Conservation (phyloP, 305 asterid species). For the Lippia alba region DNA sequence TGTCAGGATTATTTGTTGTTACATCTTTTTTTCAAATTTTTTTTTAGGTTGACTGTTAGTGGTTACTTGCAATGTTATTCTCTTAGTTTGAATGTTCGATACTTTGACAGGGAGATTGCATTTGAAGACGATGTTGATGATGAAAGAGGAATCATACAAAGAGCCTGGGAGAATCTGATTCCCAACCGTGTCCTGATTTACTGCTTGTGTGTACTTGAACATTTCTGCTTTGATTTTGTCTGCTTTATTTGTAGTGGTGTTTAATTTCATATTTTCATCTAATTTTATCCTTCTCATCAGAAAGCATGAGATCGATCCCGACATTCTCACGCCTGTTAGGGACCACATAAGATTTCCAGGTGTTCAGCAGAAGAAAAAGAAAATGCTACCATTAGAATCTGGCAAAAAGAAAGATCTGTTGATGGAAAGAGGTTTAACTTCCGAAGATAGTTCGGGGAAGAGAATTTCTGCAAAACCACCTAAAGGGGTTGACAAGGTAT, state of each 20-base stretch:
- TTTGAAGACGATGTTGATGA: constrained; percentile 48
- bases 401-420: constrained; percentile 37
- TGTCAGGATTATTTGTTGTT: constrained; percentile 24
- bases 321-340: constrained; percentile 64
- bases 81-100: constrained; percentile 30
- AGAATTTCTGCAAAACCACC: constrained; percentile 39
- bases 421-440: constrained; percentile 35
- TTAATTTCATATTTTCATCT: constrained; percentile 30
- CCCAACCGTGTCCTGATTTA: constrained; percentile 77
- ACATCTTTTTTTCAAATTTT: constrained; percentile 5
- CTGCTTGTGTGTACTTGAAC: constrained; percentile 69
- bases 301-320: constrained; percentile 63
- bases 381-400: constrained; percentile 36
- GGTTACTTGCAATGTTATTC: constrained; percentile 22
- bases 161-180: constrained; percentile 88
- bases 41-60: constrained; percentile 29
- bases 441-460: constrained; percentile 40
- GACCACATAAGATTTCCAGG: constrained; percentile 81
- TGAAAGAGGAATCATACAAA: constrained; percentile 45
- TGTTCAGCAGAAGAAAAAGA: constrained; percentile 39
- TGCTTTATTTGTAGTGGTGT: constrained; percentile 20
- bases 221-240: constrained; percentile 26
- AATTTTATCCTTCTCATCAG: constrained; percentile 48
- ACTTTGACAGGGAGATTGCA: constrained; percentile 55
- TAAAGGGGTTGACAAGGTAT: constrained; percentile 46